Evolutionary conservation across 2,329 filamentous ascomycete genomes (phyloP), one percentile per base, ranked within the genome.

Genomic region (Eurotiales sp.): DNA sequence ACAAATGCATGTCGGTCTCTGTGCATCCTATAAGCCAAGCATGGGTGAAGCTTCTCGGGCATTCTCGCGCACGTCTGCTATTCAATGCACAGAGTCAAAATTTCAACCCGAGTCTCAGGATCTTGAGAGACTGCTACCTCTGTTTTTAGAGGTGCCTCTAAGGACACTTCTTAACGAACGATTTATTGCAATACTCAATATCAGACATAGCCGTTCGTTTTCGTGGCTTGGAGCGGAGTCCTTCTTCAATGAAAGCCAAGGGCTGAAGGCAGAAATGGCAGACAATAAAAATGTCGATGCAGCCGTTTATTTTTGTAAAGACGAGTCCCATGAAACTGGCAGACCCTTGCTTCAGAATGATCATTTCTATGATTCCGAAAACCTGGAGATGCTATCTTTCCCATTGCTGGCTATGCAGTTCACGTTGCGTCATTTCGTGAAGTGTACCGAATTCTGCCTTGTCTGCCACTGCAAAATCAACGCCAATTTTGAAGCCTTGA

Each of bases 361-460:
- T 55, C 78, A 83, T 59, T 67, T 82, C 21, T 56, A 53, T 2
- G 64, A 72, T 23, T 56, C 34, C 3, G 39, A 55, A 1, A 45
- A 49, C 2, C 41, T 61, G 1, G 59, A 67, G n/a, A 52, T 64
- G 11, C 61, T 75, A 41, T 84, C 80, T 1, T 73, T 85, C 29
- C 81, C 81, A 6, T 68, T 84, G 3, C 66, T 82, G 2, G 76
- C 75, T 1, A 88, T 89, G 77, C 87, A 95, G 57, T 93, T 91
- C 58, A 77, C 84, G 0, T 73, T 95, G 22, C 83, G 85, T 1
- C 87, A 90, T 60, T 83, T 96, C 54, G 80, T 87, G 7, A 84
- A 83, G 53, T 96, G 89, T 65, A 90, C 88, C 0, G 84, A 93
- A 49, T 95, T 92, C 66, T 96, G 91, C 66, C 78, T 95, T 50